Base-by-base conservation (phyloP, 371 early-diverging fungal genomes). In the Globomyces sp. region DNA sequence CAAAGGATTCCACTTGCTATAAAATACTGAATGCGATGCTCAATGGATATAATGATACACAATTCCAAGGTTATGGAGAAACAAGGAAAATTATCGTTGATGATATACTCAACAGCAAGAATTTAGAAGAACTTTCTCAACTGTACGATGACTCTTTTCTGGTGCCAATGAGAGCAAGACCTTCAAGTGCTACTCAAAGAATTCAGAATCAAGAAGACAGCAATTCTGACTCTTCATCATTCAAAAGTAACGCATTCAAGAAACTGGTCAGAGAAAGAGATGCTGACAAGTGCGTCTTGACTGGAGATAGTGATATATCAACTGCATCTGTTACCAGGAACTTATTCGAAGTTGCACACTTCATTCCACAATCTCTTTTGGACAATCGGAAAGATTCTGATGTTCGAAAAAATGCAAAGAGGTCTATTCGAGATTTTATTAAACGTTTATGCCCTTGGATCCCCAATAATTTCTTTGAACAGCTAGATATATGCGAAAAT, bases 11-110 rank as follows among this genome's bases (percentile, higher is more conserved):
- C 58, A 36, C 58, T 40, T 6, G 11, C 6, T 58, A 44, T 37
- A 58, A 58, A 58, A 58, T 58, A 9, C 39, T 58, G 46, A 58
- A 58, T 58, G 58, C 58, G 5, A 58, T 58, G 58, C 58, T 58
- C 11, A 58, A 9, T 40, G 9, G 42, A n/a, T 13, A 11, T 40
- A 11, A 6, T 36, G 58, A 46, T 36, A 10, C 24, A 11, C 6
- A 6, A 1, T 39, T 36, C 37, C 36, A 58, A 46, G 58, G 58
- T 13, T 58, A 36, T 24, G 24, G n/a, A 1, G 36, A 58, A 46
- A 58, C 58, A 1, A 58, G 58, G 39, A n/a, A 58, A 39, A 39
- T 58, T 6, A 39, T 58, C 6, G 36, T 46, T 5, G 1, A 58
- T 1, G 46, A 58, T 36, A 58, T 58, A 11, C 58, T 58, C 39